Base-by-base conservation (phyloP, 163 green algal genomes). In the Chloroidium sp. region DNA sequence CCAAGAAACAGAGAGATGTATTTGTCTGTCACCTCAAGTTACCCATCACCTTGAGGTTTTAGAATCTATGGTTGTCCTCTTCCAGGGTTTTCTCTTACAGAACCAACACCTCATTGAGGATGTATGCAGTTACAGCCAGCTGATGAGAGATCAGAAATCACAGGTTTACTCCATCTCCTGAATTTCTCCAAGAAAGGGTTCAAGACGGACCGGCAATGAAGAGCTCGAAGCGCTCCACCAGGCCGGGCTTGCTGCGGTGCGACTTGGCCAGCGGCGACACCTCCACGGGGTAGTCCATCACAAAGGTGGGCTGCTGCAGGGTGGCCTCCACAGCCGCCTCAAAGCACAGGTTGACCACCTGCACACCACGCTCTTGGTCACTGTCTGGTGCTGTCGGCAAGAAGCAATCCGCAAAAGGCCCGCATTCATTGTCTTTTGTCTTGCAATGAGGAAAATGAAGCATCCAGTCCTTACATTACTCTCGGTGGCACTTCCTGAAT, bases 171-270 rank as follows among this genome's bases (percentile, higher is more conserved):
- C 36, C 36, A 36, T 36, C 36, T 36, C 36, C 36, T 36, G 36
- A 36, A 36, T 36, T 36, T 79, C 2, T 62, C 3, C 74, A 78
- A 2, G n/a, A 78, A 69, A 80, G 57, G 57, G 1, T 36, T 36
- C 36, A 36, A 36, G 10, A 2, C 85, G 14, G 57, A 92, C 88
- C 93, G 78, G 87, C 92, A 75, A 98, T 88, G 84, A 97, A 99
- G 0, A 99, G 91, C 92, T 99, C 96, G 87, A 98, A 99, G 58
- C 96, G 89, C 89, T 99, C 96, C 59, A 92, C 92, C 1, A 97
- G 83, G 1, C 94, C 94, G 2, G 87, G 81, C 76, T 93, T 89
- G 78, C 61, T 87, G 67, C 95, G 83, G 88, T 98, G 95, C 14
- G 91, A 90, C 89, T 98, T 98, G 77, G 95, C 93, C 77, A 98